Conservation (phyloP, 139 green algal genomes). For the Limnomonas spitsbergensis region DNA sequence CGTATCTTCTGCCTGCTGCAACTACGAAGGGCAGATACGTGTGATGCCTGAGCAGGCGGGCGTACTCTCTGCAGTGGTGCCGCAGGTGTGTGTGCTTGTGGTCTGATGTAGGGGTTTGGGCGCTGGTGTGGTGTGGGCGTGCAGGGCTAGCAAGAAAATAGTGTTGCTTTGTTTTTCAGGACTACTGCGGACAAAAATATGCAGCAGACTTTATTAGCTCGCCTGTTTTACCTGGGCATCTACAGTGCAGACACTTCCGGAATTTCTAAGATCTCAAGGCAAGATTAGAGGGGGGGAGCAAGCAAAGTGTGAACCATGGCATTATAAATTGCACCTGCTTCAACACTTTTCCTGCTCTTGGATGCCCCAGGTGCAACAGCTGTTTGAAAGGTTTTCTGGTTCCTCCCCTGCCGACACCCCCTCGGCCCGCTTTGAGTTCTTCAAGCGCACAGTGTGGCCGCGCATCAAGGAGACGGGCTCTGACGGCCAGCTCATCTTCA, state of each 20-base stretch:
- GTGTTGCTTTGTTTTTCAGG: no score
- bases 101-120: not conserved
- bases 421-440: slow-evolving; percentile 82
- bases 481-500: slow-evolving; percentile 68
- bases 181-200: no score
- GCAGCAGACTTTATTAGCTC: no score
- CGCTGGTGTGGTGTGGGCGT: not conserved
- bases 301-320: no score
- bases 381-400: slow-evolving; percentile 81
- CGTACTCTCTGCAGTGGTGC: slow-evolving; percentile 72
- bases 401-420: slow-evolving; percentile 35
- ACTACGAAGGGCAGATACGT: slow-evolving; percentile 51
- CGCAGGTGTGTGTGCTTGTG: slow-evolving; percentile 48
- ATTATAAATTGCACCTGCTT: no score
- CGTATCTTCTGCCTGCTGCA: slow-evolving; percentile 48
- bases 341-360: no score
- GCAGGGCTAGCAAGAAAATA: no score
- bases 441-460: slow-evolving; percentile 76
- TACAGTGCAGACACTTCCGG: no score
- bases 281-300: no score
- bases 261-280: no score
- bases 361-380: slow-evolving; percentile 61
- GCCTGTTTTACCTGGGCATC: no score
- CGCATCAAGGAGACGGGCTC: slow-evolving; percentile 52
- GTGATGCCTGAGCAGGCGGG: slow-evolving; percentile 50